Percentiles rank a stretch among this genome's conserved stretches.
phyloP scores from a whole-genome alignment of 2,329 filamentous ascomycete species.

The Thermomyces lanuginosus region DNA sequence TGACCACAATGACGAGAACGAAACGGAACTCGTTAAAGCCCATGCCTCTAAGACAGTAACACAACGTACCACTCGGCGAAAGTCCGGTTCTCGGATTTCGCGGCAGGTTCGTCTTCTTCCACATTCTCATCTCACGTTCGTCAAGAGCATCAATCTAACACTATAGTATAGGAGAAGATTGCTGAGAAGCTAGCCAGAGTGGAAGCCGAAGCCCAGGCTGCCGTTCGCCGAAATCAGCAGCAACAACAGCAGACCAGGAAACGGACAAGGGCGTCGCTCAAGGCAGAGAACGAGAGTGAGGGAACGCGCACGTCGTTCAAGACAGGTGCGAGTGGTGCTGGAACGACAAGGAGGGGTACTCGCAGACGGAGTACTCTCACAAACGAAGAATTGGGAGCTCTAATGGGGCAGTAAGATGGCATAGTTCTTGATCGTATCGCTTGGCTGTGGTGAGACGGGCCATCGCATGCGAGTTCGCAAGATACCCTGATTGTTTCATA shows the following conservation, averaged over 20 bases:
- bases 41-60: slow-evolving; percentile 17
- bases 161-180: too few relatives aligned
- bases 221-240: too few relatives aligned
- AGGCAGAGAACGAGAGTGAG: slow-evolving; percentile 5
- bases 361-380: slow-evolving; percentile 29
- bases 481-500: slow-evolving; percentile 3
- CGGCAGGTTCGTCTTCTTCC: slow-evolving; percentile 18
- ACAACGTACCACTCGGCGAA: slow-evolving; percentile 13
- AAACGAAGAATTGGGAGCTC: slow-evolving; percentile 27
- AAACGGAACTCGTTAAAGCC: slow-evolving; percentile 19
- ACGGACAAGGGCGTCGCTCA: slow-evolving; percentile 12
- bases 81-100: slow-evolving; percentile 14
- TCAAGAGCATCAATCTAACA: too few relatives aligned
- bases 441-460: too few relatives aligned
- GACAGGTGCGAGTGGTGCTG: slow-evolving; percentile 2
- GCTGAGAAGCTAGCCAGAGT: slow-evolving; percentile 29
- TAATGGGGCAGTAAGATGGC: slow-evolving; percentile 20
- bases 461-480: too few relatives aligned
- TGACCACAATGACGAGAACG: slow-evolving; percentile 15
- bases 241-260: too few relatives aligned
- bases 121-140: too few relatives aligned
- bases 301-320: slow-evolving; percentile 12
- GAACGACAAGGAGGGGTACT: slow-evolving; percentile 12
- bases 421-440: not conserved
- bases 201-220: slow-evolving; percentile 27